phyloP scores from a whole-genome alignment of 2,329 filamentous ascomycete genomes.

The Colletotrichum kahawae region DNA sequence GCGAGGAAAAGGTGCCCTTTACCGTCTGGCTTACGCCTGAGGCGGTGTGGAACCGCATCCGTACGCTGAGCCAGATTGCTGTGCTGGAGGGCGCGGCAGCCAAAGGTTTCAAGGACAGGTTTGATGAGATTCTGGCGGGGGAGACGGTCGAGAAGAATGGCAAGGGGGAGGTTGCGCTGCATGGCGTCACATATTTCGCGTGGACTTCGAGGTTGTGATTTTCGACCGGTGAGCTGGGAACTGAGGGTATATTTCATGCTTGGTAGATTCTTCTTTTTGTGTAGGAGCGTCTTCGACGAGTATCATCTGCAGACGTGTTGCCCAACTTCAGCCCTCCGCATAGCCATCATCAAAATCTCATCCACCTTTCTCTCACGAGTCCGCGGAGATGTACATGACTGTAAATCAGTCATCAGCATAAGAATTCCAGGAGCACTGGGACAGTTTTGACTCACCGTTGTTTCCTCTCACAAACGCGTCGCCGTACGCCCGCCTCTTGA shows the following conservation, averaged over 20 bases:
- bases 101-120: constrained; percentile 50
- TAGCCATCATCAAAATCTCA: not conserved
- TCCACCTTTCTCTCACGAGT: constrained; percentile 43
- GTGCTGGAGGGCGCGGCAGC: constrained; percentile 58
- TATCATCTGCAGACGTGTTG: not conserved
- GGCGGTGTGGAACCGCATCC: constrained; percentile 66
- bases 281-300: not conserved
- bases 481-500: constrained; percentile 82
- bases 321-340: not conserved
- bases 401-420: constrained; percentile 21
- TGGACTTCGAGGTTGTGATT: constrained; percentile 61
- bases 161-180: constrained; percentile 65
- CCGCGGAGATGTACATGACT: constrained; percentile 77
- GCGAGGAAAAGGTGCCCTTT: constrained; percentile 61
- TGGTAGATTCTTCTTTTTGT: not conserved
- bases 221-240: not conserved
- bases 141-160: constrained; percentile 63
- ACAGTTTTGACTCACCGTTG: constrained; percentile 71
- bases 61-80: constrained; percentile 72
- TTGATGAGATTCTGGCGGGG: constrained; percentile 58
- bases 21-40: constrained; percentile 63
- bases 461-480: constrained; percentile 97
- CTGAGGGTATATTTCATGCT: constrained; percentile 19
- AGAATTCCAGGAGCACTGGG: not conserved
- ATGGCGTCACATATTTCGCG: constrained; percentile 66